Evolutionary conservation across 352 stramenopile species (phyloP).

Genomic region (Globisporangium perplexum): DNA sequence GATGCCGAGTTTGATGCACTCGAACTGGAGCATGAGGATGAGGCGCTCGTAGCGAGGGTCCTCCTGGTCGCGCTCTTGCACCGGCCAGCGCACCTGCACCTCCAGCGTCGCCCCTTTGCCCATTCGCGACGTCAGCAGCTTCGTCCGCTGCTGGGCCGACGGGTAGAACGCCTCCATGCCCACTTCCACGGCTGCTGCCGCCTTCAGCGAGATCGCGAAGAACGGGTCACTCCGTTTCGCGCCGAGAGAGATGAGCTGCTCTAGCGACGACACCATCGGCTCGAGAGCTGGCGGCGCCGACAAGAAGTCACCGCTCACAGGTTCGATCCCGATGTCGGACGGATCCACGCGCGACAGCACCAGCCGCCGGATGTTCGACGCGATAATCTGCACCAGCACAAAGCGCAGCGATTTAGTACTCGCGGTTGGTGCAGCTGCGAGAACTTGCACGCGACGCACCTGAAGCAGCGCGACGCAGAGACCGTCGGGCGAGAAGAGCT

Average conservation of each 20-base stretch:
- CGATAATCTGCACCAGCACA: slow-evolving; percentile 45
- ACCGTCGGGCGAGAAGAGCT: slow-evolving; percentile 46
- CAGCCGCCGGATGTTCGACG: slow-evolving; percentile 73
- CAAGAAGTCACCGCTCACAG: slow-evolving; percentile 39
- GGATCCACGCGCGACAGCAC: slow-evolving; percentile 77
- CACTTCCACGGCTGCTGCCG: slow-evolving; percentile 76
- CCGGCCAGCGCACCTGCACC: slow-evolving; percentile 82
- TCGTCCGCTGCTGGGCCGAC: slow-evolving; percentile 75
- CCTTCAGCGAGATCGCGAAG: slow-evolving; percentile 79
- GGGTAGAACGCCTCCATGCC: slow-evolving; percentile 86
- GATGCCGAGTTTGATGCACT: slow-evolving; percentile 72
- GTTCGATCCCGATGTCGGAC: slow-evolving; percentile 60
- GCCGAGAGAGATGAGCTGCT: slow-evolving; percentile 75
- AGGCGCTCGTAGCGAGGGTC: slow-evolving; percentile 83
- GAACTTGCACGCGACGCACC: slow-evolving; percentile 18
- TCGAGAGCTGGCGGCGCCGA: slow-evolving; percentile 57
- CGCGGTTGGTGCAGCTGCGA: too few species aligned
- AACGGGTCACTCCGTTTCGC: slow-evolving; percentile 77
- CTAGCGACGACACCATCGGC: slow-evolving; percentile 53
- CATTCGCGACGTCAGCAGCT: slow-evolving; percentile 79
- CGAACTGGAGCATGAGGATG: slow-evolving; percentile 83
- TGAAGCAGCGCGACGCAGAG: slow-evolving; percentile 69
- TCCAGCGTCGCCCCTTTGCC: slow-evolving; percentile 78
- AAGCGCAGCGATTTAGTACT: not conserved
- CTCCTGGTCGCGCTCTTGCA: slow-evolving; percentile 83